These are phyloP conservation scores for Boletellus ananas DNA, from an alignment of 768 basidiomycete genomes.

Conservation along the genomic window DNA sequence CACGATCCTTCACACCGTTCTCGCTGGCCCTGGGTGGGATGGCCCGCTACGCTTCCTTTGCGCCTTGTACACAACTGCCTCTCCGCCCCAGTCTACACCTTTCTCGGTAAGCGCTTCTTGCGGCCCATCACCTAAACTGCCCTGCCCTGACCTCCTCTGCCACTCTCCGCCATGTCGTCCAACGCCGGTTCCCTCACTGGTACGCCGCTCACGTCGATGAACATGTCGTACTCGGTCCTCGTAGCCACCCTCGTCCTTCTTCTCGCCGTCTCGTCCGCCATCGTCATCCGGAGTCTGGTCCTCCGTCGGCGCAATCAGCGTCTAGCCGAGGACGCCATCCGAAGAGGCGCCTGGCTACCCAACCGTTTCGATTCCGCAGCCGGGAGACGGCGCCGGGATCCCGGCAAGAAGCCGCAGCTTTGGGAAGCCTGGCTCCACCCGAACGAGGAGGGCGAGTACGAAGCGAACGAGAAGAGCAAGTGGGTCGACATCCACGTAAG, in stretches of 20 bases:
- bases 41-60: neutral
- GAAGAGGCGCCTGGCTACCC: slow-evolving; percentile 58
- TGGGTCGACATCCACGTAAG: slow-evolving; percentile 31
- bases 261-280: slow-evolving; percentile 61
- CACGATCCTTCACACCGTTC: no score
- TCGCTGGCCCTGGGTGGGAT: no score
- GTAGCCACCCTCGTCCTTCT: slow-evolving; percentile 65
- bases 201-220: neutral
- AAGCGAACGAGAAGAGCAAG: slow-evolving; percentile 16
- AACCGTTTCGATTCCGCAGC: slow-evolving; percentile 8
- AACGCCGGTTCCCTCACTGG: neutral
- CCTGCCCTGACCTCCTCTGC: slow-evolving; percentile 1
- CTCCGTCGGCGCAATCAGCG: slow-evolving; percentile 59
- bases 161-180: slow-evolving; percentile 17
- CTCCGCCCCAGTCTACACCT: slow-evolving; percentile 28
- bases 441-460: slow-evolving; percentile 8
- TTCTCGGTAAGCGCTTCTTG: slow-evolving; percentile 25
- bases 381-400: slow-evolving; percentile 22
- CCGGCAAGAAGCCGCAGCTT: slow-evolving; percentile 30
- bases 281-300: slow-evolving; percentile 60
- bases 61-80: neutral
- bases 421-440: slow-evolving; percentile 28
- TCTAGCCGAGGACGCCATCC: slow-evolving; percentile 59
- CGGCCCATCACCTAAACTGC: neutral
- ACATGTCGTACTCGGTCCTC: slow-evolving; percentile 41